phyloP scores from a whole-genome alignment of 2,329 filamentous ascomycete genomes.

The Sclerotinia minor region DNA sequence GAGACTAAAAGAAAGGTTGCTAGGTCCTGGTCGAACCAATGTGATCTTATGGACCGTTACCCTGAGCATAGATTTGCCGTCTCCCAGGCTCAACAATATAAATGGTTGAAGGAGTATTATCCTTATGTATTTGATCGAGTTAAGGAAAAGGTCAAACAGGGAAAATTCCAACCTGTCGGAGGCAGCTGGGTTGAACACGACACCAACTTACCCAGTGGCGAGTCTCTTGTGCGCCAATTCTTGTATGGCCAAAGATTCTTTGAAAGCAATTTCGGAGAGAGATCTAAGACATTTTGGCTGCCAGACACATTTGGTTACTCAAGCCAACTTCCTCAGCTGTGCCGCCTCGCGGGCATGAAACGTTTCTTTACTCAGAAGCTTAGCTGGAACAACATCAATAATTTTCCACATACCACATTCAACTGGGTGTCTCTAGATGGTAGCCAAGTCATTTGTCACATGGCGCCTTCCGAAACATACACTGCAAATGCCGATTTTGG shows the following conservation, averaged over 20 bases:
- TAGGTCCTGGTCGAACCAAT: conserved; percentile 95
- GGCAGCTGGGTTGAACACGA: conserved; percentile 99
- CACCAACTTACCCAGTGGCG: conserved; percentile 94
- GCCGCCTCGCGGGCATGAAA: conserved; percentile 90
- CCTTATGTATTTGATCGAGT: conserved; percentile 87
- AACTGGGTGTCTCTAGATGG: conserved; percentile 97
- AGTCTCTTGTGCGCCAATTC: conserved; percentile 92
- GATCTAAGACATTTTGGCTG: conserved; percentile 92
- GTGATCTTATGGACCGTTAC: conserved; percentile 91
- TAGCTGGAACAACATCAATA: conserved; percentile 99
- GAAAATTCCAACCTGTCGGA: conserved; percentile 90
- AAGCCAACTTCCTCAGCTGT: conserved; percentile 89
- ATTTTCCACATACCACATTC: conserved; percentile 97
- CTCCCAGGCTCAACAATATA: conserved; percentile 96
- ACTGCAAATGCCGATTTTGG: conserved; percentile 93
- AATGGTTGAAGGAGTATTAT: conserved; percentile 91
- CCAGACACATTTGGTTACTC: conserved; percentile 99
- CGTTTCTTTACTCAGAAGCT: conserved; percentile 98
- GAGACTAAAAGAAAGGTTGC: conserved; percentile 97
- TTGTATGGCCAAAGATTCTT: conserved; percentile 95
- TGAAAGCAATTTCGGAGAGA: conserved; percentile 84
- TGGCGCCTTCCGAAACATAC: conserved; percentile 94
- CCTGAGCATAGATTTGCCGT: conserved; percentile 90
- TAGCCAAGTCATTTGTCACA: conserved; percentile 95
- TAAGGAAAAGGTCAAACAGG: conserved; percentile 85